Conservation (phyloP, 495 filamentous ascomycete genomes). For the Podospora fimiseda region DNA sequence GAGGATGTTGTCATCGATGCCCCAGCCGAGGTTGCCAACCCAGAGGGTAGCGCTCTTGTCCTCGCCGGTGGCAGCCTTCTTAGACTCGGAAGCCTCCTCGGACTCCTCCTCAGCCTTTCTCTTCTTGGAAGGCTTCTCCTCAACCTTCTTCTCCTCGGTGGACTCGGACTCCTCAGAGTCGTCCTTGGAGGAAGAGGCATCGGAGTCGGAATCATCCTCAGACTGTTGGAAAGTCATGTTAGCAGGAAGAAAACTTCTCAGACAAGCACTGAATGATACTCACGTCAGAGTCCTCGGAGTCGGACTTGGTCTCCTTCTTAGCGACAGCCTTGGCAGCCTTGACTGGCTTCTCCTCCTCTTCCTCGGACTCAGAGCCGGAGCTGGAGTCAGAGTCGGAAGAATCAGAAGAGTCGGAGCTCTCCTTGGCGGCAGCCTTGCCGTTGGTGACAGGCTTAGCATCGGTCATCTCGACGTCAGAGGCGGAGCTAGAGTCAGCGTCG, state of each 20-base stretch:
- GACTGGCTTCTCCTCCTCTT: slow-evolving; percentile 37
- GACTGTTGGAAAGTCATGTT: slow-evolving; percentile 20
- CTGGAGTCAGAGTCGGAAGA: slow-evolving; percentile 36
- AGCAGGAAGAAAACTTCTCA: slow-evolving; percentile 20
- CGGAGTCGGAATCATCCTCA: slow-evolving; percentile 17
- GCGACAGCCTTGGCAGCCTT: slow-evolving; percentile 33
- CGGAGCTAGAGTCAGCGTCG: slow-evolving; percentile 27
- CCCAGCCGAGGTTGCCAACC: slow-evolving; percentile 92
- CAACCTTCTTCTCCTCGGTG: slow-evolving; percentile 37
- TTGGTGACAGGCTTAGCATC: slow-evolving; percentile 39
- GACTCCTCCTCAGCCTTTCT: slow-evolving; percentile 57
- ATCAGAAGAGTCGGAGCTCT: slow-evolving; percentile 16
- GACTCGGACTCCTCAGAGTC: slow-evolving; percentile 42
- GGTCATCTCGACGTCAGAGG: slow-evolving; percentile 45
- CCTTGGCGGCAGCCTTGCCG: slow-evolving; percentile 30
- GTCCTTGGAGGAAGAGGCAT: slow-evolving; percentile 16
- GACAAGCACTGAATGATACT: slow-evolving; percentile 29
- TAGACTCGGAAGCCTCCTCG: slow-evolving; percentile 45
- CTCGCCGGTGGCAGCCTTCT: slow-evolving; percentile 64
- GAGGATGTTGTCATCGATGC: slow-evolving; percentile 87
- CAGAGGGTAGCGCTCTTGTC: slow-evolving; percentile 66
- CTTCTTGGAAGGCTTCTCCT: slow-evolving; percentile 42
- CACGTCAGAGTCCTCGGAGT: slow-evolving; percentile 37
- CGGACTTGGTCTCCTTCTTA: slow-evolving; percentile 28
- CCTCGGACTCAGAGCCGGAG: slow-evolving; percentile 34